Evolutionary conservation across 2,329 filamentous ascomycete species (phyloP), one percentile per base, ranked within the genome.

Genomic region (Paraphoma chrysanthemicola): DNA sequence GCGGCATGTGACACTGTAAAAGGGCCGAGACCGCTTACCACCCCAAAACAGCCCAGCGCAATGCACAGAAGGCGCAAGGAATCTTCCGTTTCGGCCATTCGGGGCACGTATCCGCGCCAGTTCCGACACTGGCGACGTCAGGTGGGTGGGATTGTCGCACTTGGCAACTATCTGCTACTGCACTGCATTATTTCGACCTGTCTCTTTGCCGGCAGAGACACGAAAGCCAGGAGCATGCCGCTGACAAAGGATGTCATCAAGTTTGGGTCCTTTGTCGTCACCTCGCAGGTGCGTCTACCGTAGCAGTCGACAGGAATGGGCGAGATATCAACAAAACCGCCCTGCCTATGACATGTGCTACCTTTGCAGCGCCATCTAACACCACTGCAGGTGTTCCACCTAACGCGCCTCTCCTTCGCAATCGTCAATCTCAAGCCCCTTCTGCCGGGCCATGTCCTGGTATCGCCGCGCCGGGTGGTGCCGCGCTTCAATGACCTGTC

Each of bases 371-470:
- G 9, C 43, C 18, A 12, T 28, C 43, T 28, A 28, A 28, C 28
- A 44, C 43, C 18, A 12, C 16, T 29, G 30, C 66, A 97, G 90
- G 92, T 97, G 80, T 98, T 98, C 81, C 86, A 96, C 77, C 83
- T 83, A 63, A 96, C 93, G 1, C 83, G 86, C 0, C 84, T 90
- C 69, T 91, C 89, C 66, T 97, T 93, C 80, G 93, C 92, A 51
- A 84, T 98, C 60, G 93, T 98, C 55, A 99, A 99, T 80, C 87
- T 98, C 74, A 97, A 97, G 79, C 95, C 95, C 23, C 86, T 99
- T 38, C 85, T 97, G 1, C 93, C 93, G 0, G 95, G 95, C 54
- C 95, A 99, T 80, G 89, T 98, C 59, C 90, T 99, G 31, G 86
- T 99, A 59, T 97, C 91, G 64, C 92, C 95, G 0, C 84, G 86